These are phyloP conservation scores for Senecio squalidus DNA, from an alignment of 140 eudicot genomes.

Conservation along the genomic window DNA sequence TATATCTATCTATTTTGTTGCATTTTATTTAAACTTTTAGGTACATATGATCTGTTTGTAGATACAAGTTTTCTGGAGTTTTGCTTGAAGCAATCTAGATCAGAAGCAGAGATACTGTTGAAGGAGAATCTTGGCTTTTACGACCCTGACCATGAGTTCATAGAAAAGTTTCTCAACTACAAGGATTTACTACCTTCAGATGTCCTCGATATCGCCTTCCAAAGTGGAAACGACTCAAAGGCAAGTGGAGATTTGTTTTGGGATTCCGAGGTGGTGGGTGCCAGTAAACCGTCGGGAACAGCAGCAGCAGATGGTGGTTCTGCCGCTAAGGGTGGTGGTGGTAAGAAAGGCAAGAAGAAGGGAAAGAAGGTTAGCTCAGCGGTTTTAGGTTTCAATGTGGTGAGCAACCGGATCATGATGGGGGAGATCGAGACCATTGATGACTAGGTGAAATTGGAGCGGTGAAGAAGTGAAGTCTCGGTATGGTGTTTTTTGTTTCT, in stretches of 20 bases:
- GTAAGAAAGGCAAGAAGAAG: conserved; percentile 85
- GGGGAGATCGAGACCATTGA: conserved; percentile 90
- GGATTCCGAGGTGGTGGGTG: too few species aligned
- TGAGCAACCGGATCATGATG: conserved; percentile 98
- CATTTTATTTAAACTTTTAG: too few species aligned
- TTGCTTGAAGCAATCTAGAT: conserved; percentile 79
- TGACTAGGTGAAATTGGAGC: too few species aligned
- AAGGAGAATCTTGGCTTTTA: conserved; percentile 70
- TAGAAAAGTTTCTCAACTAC: conserved; percentile 83
- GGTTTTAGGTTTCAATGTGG: conserved; percentile 84
- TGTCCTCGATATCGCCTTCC: conserved; percentile 80
- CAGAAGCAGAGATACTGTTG: conserved; percentile 83
- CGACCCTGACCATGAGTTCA: conserved; percentile 77
- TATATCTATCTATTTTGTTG: background rate
- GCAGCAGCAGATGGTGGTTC: conserved; percentile 43
- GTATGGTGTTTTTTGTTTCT: too few species aligned
- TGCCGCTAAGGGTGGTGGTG: conserved; percentile 48
- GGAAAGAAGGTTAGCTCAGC: conserved; percentile 86
- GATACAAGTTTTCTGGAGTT: conserved; percentile 93
- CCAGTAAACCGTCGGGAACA: conserved; percentile 33
- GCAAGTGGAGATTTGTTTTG: conserved; percentile 38
- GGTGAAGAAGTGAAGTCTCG: too few species aligned
- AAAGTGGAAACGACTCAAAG: conserved; percentile 43
- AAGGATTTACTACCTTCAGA: conserved; percentile 72
- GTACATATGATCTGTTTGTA: too few species aligned